These are phyloP conservation scores for Ustulina deusta DNA, from an alignment of 2,329 filamentous ascomycete genomes.

Conservation along the genomic window DNA sequence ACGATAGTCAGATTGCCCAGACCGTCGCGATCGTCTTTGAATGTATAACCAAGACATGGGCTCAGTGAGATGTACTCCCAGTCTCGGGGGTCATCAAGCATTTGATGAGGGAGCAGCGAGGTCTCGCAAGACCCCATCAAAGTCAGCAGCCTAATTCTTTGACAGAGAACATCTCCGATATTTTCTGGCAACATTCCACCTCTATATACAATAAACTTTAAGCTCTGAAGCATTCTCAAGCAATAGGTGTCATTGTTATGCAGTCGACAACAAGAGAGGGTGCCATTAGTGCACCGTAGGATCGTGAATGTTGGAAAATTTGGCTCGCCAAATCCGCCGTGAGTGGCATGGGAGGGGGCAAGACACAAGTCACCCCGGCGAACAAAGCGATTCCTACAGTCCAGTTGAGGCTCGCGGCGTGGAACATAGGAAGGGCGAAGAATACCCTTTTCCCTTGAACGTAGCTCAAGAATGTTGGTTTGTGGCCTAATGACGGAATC, in stretches of 20 bases:
- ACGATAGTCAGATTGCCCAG: slow-evolving; percentile 13
- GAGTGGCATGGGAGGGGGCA: slow-evolving; percentile 4
- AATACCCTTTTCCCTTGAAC: neutral
- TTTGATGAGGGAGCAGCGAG: slow-evolving; percentile 4
- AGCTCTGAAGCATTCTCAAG: slow-evolving; percentile 7
- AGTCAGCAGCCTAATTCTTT: slow-evolving; percentile 7
- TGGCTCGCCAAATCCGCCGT: slow-evolving; percentile 12
- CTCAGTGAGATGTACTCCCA: slow-evolving; percentile 19
- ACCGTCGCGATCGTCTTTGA: slow-evolving; percentile 14
- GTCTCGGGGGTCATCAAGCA: slow-evolving; percentile 11
- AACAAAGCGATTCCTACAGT: slow-evolving; percentile 12
- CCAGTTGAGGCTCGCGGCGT: slow-evolving; percentile 5
- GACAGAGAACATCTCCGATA: slow-evolving; percentile 8
- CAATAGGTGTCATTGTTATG: slow-evolving; percentile 10
- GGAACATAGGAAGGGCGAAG: neutral
- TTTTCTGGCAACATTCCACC: slow-evolving; percentile 8
- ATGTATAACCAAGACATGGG: slow-evolving; percentile 11
- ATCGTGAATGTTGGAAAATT: slow-evolving; percentile 11
- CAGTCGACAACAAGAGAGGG: slow-evolving; percentile 13
- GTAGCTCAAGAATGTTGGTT: neutral
- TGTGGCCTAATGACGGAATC: neutral
- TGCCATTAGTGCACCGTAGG: slow-evolving; percentile 1
- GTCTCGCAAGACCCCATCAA: slow-evolving; percentile 19
- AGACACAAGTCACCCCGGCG: slow-evolving; percentile 11
- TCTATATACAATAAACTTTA: slow-evolving; percentile 1